Conservation (phyloP, 1,284 basidiomycete species). For the Cutaneotrichosporon arboriforme region DNA sequence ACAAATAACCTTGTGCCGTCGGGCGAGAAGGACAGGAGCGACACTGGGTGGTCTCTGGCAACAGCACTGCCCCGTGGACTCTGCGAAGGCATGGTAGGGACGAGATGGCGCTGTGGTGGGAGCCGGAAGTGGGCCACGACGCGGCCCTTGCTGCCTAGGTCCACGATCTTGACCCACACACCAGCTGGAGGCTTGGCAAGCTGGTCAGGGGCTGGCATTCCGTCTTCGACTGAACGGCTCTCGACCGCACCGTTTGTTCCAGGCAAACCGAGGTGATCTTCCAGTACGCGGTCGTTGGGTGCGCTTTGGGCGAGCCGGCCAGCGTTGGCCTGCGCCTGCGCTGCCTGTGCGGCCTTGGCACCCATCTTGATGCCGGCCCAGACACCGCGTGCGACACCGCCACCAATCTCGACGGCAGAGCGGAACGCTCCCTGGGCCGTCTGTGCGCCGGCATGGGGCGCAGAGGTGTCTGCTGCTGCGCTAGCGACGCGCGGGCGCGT, state of each 20-base stretch:
- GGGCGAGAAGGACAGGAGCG: slow-evolving; percentile 56
- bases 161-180: slow-evolving; percentile 41
- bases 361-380: slow-evolving; percentile 45
- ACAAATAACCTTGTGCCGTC: slow-evolving; percentile 60
- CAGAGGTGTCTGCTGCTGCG: not conserved
- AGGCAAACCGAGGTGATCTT: slow-evolving; percentile 10
- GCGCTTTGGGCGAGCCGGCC: slow-evolving; percentile 35
- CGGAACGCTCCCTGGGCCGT: slow-evolving; percentile 26
- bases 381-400: slow-evolving; percentile 41
- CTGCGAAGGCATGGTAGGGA: slow-evolving; percentile 7
- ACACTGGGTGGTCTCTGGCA: slow-evolving; percentile 51
- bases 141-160: slow-evolving; percentile 19
- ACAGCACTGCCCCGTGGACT: not conserved
- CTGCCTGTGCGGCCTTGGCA: slow-evolving; percentile 27
- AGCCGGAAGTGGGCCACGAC: slow-evolving; percentile 41
- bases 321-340: slow-evolving; percentile 12
- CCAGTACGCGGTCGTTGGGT: slow-evolving; percentile 24
- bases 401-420: slow-evolving; percentile 41
- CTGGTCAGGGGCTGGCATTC: not conserved
- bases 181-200: slow-evolving; percentile 8
- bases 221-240: slow-evolving; percentile 15
- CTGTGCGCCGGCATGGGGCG: not conserved
- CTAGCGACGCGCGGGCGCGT: slow-evolving; percentile 3
- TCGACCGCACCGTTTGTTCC: not conserved
- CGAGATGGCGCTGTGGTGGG: slow-evolving; percentile 20